A percentile compares a stretch with the other conserved stretches of the same genome.
These are phyloP conservation scores for Kodamaea alishanica DNA, from an alignment of 1,139 yeast species.

Conservation along the genomic window DNA sequence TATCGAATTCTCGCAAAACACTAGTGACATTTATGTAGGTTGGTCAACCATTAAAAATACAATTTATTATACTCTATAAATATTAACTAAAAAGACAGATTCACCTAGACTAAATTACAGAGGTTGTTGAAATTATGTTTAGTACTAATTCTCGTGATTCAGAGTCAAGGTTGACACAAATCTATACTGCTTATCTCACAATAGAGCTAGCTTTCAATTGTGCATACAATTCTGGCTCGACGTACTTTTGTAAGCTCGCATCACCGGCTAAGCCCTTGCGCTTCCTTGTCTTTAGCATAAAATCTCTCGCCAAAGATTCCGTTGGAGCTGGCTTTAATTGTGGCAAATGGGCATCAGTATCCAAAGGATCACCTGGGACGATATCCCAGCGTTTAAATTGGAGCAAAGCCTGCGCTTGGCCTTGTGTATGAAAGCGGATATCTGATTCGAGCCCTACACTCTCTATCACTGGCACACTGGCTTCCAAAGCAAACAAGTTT, in stretches of 20 bases:
- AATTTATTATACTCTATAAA: too few species aligned
- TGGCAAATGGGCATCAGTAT: slow-evolving; percentile 58
- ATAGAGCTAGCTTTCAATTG: slow-evolving; percentile 51
- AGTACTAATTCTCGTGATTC: too few species aligned
- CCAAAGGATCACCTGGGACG: slow-evolving; percentile 93
- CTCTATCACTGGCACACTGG: slow-evolving; percentile 81
- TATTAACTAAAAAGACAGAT: too few species aligned
- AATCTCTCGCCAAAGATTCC: slow-evolving; percentile 77
- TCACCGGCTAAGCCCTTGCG: slow-evolving; percentile 84
- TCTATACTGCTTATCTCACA: slow-evolving; percentile 20
- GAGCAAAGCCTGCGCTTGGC: slow-evolving; percentile 69
- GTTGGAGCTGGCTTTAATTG: slow-evolving; percentile 71
- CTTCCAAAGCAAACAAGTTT: slow-evolving; percentile 58
- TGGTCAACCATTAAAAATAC: too few species aligned
- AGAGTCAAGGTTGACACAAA: too few species aligned
- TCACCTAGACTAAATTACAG: too few species aligned
- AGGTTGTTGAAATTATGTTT: too few species aligned
- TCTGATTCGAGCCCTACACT: slow-evolving; percentile 89
- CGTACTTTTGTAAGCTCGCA: slow-evolving; percentile 66
- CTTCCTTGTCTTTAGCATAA: slow-evolving; percentile 81
- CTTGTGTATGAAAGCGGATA: slow-evolving; percentile 69
- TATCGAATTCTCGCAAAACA: too few species aligned
- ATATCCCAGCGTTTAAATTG: slow-evolving; percentile 68
- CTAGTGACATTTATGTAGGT: too few species aligned
- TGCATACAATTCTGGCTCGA: slow-evolving; percentile 57